Evolutionary conservation across 108 stramenopile species (phyloP), one percentile per base, ranked within the genome.

Genomic region (Pseudonitzschia multiseries): DNA sequence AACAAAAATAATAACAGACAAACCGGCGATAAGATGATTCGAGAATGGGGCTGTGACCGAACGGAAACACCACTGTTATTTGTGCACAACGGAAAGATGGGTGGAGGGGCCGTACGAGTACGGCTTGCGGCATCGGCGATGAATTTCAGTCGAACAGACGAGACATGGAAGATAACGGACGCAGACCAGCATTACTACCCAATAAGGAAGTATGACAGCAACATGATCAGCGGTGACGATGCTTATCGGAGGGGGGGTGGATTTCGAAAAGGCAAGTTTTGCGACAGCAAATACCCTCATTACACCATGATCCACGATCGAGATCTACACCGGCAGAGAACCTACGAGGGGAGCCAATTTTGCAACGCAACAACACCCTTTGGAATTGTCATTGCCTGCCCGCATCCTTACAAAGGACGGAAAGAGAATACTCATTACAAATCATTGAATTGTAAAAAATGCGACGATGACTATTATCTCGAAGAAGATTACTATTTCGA

Each of bases 21-120:
- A 20, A 51, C 15, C 22, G 24, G 22, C 22, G 24, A 57, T 10
- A 57, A 22, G 26, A 26, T 9, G 5, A 81, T 84, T 44, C 73
- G 84, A 50, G 43, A 57, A 29, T 84, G 84, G 84, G 84, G 84
- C 12, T 84, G 84, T 32, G 21, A 79, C 61, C 62, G 33, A 29
- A 77, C 41, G 18, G 76, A 77, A 64, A 74, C 80, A 8, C 84
- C 84, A 8, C 50, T 79, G 8, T 70, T 84, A n/a, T 84, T 79
- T 73, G 84, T 84, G 2, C 84, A 84, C 51, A 68, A 79, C 56
- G 84, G 84, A 17, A 84, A 84, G 54, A 51, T 61, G 21, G 84
- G 84, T 13, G 84, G 84, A 51, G 80, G 81, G 13, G 50, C 18
- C 22, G 60, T 79, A 57, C 74, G 80, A 33, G 62, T 64, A 17